Evolutionary conservation across 176 grass and related monocot species (phyloP).

Genomic region (Lolium rigidum): DNA sequence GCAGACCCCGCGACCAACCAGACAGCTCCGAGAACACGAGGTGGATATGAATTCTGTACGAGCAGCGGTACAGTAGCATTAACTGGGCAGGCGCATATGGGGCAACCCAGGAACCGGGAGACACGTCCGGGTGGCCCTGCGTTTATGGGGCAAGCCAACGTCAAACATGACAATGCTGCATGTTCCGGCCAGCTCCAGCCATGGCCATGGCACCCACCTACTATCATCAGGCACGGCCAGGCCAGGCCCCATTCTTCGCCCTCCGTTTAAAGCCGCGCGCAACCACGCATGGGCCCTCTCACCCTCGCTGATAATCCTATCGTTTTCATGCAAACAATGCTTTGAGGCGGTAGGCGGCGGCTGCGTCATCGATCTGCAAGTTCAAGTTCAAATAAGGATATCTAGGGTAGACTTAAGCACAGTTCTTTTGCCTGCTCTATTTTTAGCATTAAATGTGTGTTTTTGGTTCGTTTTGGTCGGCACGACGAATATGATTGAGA

Average conservation of each 20-base stretch:
- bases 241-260: background rate
- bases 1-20: background rate
- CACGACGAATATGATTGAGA: no score
- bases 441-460: no score
- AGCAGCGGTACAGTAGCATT: background rate
- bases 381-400: no score
- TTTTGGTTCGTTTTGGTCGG: no score
- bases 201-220: no score
- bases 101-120: background rate
- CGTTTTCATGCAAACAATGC: background rate
- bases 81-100: background rate
- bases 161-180: conserved; percentile 36
- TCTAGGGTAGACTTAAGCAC: no score
- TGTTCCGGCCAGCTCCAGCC: conserved; percentile 5
- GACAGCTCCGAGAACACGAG: background rate
- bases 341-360: no score
- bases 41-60: background rate
- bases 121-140: background rate
- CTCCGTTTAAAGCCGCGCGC: conserved; percentile 23
- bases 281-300: background rate
- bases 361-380: no score
- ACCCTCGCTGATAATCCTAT: no score
- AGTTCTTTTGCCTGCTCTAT: no score
- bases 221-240: no score
- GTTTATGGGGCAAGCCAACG: conserved; percentile 18